Percentiles rank a stretch among this genome's conserved stretches.
Evolutionary conservation across 306 rosid genomes (phyloP).

Genomic region (Alnus glutinosa): DNA sequence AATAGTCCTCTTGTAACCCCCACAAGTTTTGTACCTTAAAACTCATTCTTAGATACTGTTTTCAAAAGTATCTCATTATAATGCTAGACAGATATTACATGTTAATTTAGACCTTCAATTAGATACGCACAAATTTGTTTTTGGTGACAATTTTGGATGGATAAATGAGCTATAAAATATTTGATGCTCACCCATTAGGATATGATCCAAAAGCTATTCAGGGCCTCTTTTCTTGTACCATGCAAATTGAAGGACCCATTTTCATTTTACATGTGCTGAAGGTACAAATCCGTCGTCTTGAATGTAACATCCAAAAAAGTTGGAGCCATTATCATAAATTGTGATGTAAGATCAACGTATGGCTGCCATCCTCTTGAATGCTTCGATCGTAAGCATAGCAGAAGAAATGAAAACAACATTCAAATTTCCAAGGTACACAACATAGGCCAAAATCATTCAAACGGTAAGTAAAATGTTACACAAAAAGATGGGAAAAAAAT

Average conservation of each 20-base stretch:
- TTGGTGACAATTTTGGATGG: not conserved
- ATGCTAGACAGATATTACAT: not conserved
- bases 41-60: not conserved
- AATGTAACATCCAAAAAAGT: not conserved
- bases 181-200: not conserved
- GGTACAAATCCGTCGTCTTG: not conserved
- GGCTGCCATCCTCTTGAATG: not conserved
- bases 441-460: not conserved
- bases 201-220: not conserved
- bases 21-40: not conserved
- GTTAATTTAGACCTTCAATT: not conserved
- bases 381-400: not conserved
- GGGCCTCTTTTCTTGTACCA: not conserved
- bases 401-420: not conserved
- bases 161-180: not conserved
- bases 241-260: not conserved
- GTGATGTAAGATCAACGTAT: not conserved
- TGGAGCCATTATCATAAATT: not conserved
- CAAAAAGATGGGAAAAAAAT: not conserved
- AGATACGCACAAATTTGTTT: not conserved
- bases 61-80: not conserved
- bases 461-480: not conserved
- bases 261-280: constrained; percentile 2
- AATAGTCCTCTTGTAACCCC: not conserved
- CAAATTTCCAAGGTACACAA: not conserved